A percentile compares a stretch with the other conserved stretches of the same genome.
These are phyloP conservation scores for Rostrohypoxylon terebratum DNA, from an alignment of 495 filamentous ascomycete genomes.

Conservation along the genomic window DNA sequence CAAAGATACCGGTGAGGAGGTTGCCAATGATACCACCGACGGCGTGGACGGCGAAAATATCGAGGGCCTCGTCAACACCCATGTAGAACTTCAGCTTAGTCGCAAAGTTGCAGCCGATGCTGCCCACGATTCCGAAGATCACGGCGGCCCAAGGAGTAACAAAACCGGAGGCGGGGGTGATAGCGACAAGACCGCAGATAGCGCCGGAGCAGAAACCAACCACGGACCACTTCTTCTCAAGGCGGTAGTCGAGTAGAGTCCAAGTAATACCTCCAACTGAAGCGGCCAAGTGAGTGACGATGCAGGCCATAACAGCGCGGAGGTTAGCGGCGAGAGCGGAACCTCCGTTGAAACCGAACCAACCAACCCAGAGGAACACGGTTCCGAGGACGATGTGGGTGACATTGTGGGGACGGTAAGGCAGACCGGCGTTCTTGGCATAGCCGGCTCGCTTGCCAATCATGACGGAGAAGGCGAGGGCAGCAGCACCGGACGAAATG, in stretches of 20 bases:
- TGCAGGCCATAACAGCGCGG: conserved; percentile 94
- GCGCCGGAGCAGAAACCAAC: conserved; percentile 98
- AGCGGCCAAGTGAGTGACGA: conserved; percentile 94
- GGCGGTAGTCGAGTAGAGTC: conserved; percentile 91
- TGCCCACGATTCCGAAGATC: conserved; percentile 84
- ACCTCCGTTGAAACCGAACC: conserved; percentile 98
- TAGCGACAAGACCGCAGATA: conserved; percentile 89
- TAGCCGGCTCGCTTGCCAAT: conserved; percentile 85
- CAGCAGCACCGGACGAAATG: conserved; percentile 82
- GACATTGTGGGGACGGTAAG: conserved; percentile 96
- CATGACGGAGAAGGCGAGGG: conserved; percentile 85
- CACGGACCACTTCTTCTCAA: conserved; percentile 98
- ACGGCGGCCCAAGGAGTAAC: conserved; percentile 92
- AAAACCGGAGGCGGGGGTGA: conserved; percentile 88
- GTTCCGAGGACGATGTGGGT: conserved; percentile 97
- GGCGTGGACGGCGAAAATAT: conserved; percentile 84
- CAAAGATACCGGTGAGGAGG: conserved; percentile 81
- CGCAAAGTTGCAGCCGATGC: conserved; percentile 89
- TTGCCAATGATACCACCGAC: conserved; percentile 83
- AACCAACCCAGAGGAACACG: conserved; percentile 96
- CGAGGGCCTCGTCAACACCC: conserved; percentile 79
- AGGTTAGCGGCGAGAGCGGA: conserved; percentile 97
- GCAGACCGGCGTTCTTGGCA: conserved; percentile 75
- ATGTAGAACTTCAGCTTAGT: conserved; percentile 91
- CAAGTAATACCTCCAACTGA: conserved; percentile 89